Evolutionary conservation across 208 protist species (phyloP), one percentile per base, ranked within the genome.

Genomic region (Jaenimonas drosophilae): DNA sequence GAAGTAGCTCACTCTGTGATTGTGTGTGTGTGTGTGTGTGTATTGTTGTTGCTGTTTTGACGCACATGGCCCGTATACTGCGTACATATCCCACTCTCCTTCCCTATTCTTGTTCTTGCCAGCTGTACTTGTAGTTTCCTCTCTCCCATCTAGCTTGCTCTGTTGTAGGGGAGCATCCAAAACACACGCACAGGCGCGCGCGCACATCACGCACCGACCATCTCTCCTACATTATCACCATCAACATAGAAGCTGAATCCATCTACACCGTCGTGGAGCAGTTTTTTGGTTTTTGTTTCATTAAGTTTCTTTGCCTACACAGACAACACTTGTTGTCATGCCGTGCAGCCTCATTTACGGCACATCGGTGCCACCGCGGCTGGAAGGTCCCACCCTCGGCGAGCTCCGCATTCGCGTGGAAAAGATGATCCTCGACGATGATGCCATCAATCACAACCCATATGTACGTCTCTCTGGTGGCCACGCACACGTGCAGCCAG

Each of bases 361-460:
- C 0, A 56, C 64, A 6, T 48, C 78, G 7, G 32, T 92, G 23
- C 84, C 84, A 2, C 84, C 84, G 3, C 69, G 69, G 33, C 38
- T 83, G 23, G 71, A 84, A 0, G 73, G 60, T 19, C 61, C 66
- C n/a, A 92, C 84, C 25, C 52, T 58, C 23, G 84, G 84, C 4
- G 79, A 88, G 52, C 70, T 92, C 37, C 77, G 76, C 30, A 74
- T 92, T 29, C 76, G 84, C 36, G 47, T 92, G 27, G 84, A 92
- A 28, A 78, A 82, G 29, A 50, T 92, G 24, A 45, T 92, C 14
- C 57, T 92, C 1, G 72, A 88, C 26, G 64, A 87, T 29, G 65
- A 78, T 39, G 53, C 60, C 6, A 70, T 89, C 27, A 75, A 76
- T 45, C 52, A 67, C 44, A 78, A 74, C 51, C 75, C 75, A 2